Evolutionary conservation across 1,284 basidiomycete species (phyloP).

Genomic region (Volvariella volvacea): DNA sequence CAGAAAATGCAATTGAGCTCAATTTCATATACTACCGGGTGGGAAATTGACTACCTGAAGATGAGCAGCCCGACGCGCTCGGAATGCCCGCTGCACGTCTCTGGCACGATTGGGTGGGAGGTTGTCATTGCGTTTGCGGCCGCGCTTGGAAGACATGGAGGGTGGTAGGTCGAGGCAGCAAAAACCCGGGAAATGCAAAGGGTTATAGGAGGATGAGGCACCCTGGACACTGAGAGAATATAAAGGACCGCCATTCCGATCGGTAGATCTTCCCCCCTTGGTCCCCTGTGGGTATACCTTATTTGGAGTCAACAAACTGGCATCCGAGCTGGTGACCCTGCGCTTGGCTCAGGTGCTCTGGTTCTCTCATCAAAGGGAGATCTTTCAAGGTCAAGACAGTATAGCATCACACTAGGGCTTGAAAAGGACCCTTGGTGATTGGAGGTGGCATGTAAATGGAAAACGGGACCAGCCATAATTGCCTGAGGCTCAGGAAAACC

Average conservation of each 20-base stretch:
- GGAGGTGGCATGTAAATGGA: too few relatives aligned
- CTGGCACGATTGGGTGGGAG: conserved; percentile 87
- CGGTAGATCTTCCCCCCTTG: neutral
- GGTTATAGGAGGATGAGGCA: conserved; percentile 11
- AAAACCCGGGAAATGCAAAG: conserved; percentile 18
- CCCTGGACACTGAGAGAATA: conserved; percentile 22
- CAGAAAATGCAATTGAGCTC: conserved; percentile 9
- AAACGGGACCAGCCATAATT: too few relatives aligned
- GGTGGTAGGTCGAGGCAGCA: conserved; percentile 10
- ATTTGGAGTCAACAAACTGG: too few relatives aligned
- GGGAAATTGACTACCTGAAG: conserved; percentile 55
- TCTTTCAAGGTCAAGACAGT: too few relatives aligned
- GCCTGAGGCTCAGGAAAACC: too few relatives aligned
- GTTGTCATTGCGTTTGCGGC: conserved; percentile 87
- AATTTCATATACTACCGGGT: conserved; percentile 19
- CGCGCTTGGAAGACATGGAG: conserved; percentile 77
- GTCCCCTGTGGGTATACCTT: too few relatives aligned
- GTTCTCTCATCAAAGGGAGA: too few relatives aligned
- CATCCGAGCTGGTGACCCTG: too few relatives aligned
- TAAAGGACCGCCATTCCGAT: conserved; percentile 25
- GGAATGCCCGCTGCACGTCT: conserved; percentile 89
- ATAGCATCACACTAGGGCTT: too few relatives aligned
- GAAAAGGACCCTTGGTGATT: too few relatives aligned
- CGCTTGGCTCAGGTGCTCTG: too few relatives aligned
- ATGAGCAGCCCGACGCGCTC: conserved; percentile 85